Evolutionary conservation across 2,329 filamentous ascomycete genomes (phyloP).

Genomic region (Aspergillus sojae): DNA sequence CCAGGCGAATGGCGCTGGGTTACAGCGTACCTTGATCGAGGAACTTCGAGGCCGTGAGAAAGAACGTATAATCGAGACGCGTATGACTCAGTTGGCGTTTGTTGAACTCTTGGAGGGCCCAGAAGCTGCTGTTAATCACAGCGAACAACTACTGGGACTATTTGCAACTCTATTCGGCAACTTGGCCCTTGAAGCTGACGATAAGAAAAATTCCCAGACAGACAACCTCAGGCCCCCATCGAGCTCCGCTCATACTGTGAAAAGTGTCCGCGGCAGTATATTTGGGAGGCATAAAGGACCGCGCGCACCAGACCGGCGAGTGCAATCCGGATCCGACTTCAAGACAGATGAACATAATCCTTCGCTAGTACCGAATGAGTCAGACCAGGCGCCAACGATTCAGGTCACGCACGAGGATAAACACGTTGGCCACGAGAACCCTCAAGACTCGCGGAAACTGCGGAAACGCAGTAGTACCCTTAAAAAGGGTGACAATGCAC

Average conservation of each 20-base stretch:
- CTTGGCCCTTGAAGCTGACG: constrained; percentile 45
- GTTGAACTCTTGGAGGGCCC: constrained; percentile 82
- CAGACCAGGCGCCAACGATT: constrained; percentile 67
- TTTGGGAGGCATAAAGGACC: constrained; percentile 66
- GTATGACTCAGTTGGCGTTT: constrained; percentile 89
- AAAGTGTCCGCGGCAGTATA: constrained; percentile 73
- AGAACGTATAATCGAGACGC: constrained; percentile 85
- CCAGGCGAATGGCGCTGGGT: constrained; percentile 16
- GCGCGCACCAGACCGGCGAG: constrained; percentile 47
- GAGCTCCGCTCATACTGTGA: constrained; percentile 70
- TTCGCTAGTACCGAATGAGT: constrained; percentile 27
- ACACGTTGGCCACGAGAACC: constrained; percentile 29
- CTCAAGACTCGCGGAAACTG: constrained; percentile 37
- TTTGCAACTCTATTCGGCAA: constrained; percentile 81
- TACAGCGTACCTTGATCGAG: constrained; percentile 63
- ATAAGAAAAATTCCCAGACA: constrained; percentile 27
- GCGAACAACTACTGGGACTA: constrained; percentile 78
- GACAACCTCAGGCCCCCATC: constrained; percentile 61
- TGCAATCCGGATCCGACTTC: constrained; percentile 40
- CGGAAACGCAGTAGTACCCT: constrained; percentile 38
- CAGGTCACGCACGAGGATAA: constrained; percentile 71
- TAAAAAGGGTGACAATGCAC: constrained; percentile 27
- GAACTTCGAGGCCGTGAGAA: constrained; percentile 84
- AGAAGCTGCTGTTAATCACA: constrained; percentile 83
- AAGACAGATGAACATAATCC: constrained; percentile 12